Conservation (phyloP, 2,329 filamentous ascomycete species). For the Talaromyces sp. region DNA sequence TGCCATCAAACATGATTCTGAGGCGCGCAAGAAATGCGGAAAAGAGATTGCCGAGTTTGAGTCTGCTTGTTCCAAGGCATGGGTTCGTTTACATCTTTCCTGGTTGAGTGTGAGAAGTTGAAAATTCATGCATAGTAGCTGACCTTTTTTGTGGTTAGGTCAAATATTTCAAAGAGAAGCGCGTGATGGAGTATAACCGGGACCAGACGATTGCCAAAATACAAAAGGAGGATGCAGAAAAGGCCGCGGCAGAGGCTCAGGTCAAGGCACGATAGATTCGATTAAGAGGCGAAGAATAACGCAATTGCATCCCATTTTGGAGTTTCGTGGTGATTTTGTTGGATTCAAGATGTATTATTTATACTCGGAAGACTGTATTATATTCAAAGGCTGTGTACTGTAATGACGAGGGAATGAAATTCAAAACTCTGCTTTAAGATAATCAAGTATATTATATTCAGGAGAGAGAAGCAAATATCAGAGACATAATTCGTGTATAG, state of each 20-base stretch:
- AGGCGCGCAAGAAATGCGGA: slow-evolving; percentile 57
- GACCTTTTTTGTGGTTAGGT: slow-evolving; percentile 54
- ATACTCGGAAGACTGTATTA: slow-evolving; percentile 1
- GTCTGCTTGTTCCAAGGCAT: slow-evolving; percentile 79
- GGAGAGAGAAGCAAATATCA: not conserved
- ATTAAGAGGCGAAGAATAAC: slow-evolving; percentile 24
- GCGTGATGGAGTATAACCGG: slow-evolving; percentile 88
- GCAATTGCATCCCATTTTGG: not conserved
- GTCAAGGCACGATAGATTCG: slow-evolving; percentile 32
- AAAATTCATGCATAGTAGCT: not conserved
- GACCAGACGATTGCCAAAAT: slow-evolving; percentile 73
- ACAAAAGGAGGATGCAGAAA: slow-evolving; percentile 66
- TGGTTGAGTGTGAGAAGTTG: not conserved
- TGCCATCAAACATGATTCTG: slow-evolving; percentile 58
- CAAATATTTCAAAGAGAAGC: slow-evolving; percentile 95
- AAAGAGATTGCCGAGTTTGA: slow-evolving; percentile 67
- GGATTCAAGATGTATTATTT: slow-evolving; percentile 11
- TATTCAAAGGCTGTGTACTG: slow-evolving; percentile 17
- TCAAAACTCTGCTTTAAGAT: slow-evolving; percentile 18
- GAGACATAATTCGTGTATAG: not conserved
- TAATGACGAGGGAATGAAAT: not conserved
- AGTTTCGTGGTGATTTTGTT: slow-evolving; percentile 16
- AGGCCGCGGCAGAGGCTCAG: slow-evolving; percentile 49
- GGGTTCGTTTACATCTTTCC: slow-evolving; percentile 60
- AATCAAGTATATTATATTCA: slow-evolving; percentile 18